These are phyloP conservation scores for Fusarium caatingaense DNA, from an alignment of 2,329 filamentous ascomycete species.

Conservation along the genomic window DNA sequence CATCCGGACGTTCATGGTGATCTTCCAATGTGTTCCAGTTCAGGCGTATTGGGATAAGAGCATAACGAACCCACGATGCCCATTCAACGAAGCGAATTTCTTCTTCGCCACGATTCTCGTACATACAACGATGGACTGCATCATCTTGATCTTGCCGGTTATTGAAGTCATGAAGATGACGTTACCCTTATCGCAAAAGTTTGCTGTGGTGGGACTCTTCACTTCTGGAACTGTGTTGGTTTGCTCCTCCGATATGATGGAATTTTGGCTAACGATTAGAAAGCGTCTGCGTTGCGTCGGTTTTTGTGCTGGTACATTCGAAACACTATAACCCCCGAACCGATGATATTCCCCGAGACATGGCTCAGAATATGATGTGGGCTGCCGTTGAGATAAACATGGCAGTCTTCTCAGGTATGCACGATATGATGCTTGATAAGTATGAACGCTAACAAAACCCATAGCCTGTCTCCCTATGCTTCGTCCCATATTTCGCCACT, in stretches of 20 bases:
- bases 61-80: constrained; percentile 43
- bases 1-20: constrained; percentile 47
- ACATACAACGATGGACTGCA: constrained; percentile 45
- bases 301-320: constrained; percentile 27
- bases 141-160: constrained; percentile 17
- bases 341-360: constrained; percentile 27
- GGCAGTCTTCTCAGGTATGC: constrained; percentile 35
- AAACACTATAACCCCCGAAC: constrained; percentile 24
- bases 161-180: constrained; percentile 34
- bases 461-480: constrained; percentile 27
- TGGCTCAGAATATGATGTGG: constrained; percentile 30
- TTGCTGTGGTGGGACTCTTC: constrained; percentile 26
- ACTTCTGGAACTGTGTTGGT: constrained; percentile 23
- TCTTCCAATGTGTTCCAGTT: constrained; percentile 51
- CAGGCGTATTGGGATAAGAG: constrained; percentile 49
- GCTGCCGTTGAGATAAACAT: constrained; percentile 39
- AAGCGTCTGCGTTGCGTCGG: constrained; percentile 36
- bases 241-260: accelerated
- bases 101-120: constrained; percentile 49
- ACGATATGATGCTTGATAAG: too few relatives aligned
- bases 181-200: constrained; percentile 8
- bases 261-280: accelerated
- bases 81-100: constrained; percentile 47
- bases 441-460: too few relatives aligned
- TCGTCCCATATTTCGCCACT: constrained; percentile 15